Percentiles rank a stretch among this genome's conserved stretches.
Evolutionary conservation across 768 basidiomycete genomes (phyloP).

Genomic region (Pleurotus tuber-regium): DNA sequence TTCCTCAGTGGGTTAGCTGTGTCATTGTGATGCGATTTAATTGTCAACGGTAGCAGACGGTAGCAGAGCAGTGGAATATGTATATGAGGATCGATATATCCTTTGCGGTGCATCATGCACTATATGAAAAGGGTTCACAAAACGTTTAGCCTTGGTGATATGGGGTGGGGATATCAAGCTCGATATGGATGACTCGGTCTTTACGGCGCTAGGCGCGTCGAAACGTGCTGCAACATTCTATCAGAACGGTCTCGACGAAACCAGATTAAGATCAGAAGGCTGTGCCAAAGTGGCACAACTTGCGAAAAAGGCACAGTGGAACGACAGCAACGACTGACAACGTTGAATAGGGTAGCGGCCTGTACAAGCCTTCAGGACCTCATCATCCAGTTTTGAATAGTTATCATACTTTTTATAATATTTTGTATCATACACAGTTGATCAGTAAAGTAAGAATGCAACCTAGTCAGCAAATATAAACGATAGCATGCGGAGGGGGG

Average conservation of each 20-base stretch:
- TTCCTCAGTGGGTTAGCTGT: slow-evolving; percentile 2
- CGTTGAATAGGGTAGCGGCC: no score
- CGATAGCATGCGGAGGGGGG: background rate
- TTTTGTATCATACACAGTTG: background rate
- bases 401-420: background rate
- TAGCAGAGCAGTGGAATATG: background rate
- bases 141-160: background rate
- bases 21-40: background rate
- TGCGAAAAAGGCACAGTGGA: no score
- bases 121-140: background rate
- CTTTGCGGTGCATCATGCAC: background rate
- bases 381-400: background rate
- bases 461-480: background rate
- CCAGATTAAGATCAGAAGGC: background rate
- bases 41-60: slow-evolving; percentile 1
- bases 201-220: background rate
- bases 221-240: slow-evolving; percentile 1
- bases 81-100: background rate
- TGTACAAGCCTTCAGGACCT: no score
- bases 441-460: background rate
- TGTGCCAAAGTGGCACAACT: background rate
- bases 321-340: background rate
- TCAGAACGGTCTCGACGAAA: background rate
- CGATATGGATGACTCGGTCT: background rate
- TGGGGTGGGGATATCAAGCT: background rate